These are phyloP conservation scores for Psilocybe sp. DNA, from an alignment of 768 basidiomycete genomes.

Conservation along the genomic window DNA sequence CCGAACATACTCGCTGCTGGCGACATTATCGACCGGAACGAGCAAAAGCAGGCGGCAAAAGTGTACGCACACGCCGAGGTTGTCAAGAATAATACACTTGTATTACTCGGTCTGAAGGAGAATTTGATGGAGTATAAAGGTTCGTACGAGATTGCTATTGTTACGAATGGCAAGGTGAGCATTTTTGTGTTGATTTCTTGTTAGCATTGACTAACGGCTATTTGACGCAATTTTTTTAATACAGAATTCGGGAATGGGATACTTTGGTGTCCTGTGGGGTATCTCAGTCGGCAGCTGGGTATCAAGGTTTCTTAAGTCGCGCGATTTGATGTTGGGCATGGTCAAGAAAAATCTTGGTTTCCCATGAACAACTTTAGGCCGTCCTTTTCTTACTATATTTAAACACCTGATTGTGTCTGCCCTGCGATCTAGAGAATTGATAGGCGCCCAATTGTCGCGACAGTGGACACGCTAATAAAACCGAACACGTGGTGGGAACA, in stretches of 20 bases:
- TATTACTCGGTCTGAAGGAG: slow-evolving; percentile 34
- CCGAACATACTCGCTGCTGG: slow-evolving; percentile 61
- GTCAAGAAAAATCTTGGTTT: no score
- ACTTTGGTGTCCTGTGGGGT: slow-evolving; percentile 45
- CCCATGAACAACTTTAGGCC: no score
- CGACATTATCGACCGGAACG: slow-evolving; percentile 59
- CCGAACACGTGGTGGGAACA: no score
- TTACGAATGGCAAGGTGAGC: slow-evolving; percentile 57
- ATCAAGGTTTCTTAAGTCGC: slow-evolving; percentile 38
- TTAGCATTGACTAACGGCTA: not conserved
- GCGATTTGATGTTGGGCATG: slow-evolving; percentile 21
- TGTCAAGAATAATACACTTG: slow-evolving; percentile 47
- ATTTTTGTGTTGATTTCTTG: not conserved
- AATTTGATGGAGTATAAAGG: slow-evolving; percentile 40
- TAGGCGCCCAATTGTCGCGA: no score
- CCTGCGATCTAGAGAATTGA: no score
- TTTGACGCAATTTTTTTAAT: slow-evolving; percentile 3
- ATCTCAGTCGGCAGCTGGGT: slow-evolving; percentile 46
- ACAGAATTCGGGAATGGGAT: slow-evolving; percentile 42
- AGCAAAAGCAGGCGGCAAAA: slow-evolving; percentile 59
- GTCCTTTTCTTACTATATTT: no score
- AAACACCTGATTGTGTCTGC: no score
- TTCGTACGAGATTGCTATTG: slow-evolving; percentile 47
- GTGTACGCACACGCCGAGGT: slow-evolving; percentile 40
- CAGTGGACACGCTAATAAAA: no score